Evolutionary conservation across 192 early-diverging fungal species (phyloP), one percentile per base, ranked within the genome.

Genomic region (Physocladia obscura): DNA sequence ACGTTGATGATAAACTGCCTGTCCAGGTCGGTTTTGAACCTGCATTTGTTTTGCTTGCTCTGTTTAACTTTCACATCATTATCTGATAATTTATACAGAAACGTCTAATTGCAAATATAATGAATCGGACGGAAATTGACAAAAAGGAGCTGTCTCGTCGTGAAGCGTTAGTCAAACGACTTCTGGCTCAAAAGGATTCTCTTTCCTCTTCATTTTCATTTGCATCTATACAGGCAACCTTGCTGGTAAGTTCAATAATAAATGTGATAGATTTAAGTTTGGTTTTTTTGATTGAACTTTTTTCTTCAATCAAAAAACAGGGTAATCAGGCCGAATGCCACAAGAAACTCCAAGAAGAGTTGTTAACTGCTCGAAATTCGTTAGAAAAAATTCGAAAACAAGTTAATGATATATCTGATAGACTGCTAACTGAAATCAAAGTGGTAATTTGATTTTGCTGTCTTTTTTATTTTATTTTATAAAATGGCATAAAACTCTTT

Each of bases 121-220:
- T 63, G 62, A n/a, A 73, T 4, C 22, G 50, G 26, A 55, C 56
- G 39, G 71, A 73, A 55, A 57, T 73, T n/a, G 71, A 73, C 27
- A 73, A 73, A 44, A 65, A 67, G 31, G 71, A 73, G 40, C 62
- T 67, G 34, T 31, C 61, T 6, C 13, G 61, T 17, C 50, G 71
- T 38, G 62, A 73, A 13, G 44, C 21, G 26, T 15, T 21, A 4
- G 54, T 68, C 5, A 11, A 21, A 22, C 32, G 40, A 40, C 52
- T 68, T 0, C 29, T 68, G 34, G 38, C 50, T 6, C 65, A 68
- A 57, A 68, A 40, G 38, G 52, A 68, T 40, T 21, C 65, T 4
- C 54, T 68, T 15, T 1, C 8, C n/a, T 24, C 50, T 21, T 52
- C 32, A 22, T 68, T 57, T 37, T 38, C 52, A 39, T 57, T 54